Percentiles rank a stretch among this genome's conserved stretches.
Conservation (phyloP, 495 filamentous ascomycete genomes). For the Acidiella bohemica region DNA sequence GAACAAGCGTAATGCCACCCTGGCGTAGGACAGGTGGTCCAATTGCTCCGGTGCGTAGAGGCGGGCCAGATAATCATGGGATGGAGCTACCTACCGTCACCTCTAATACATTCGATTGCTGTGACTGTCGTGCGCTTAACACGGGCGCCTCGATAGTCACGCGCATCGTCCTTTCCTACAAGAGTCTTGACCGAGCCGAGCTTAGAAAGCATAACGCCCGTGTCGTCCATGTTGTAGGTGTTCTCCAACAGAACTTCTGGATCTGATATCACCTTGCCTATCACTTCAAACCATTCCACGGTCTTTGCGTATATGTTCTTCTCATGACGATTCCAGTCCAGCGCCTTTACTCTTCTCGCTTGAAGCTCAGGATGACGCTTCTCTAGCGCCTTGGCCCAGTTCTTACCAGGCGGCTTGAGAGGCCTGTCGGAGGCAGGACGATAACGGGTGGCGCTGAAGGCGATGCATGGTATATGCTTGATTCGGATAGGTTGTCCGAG, state of each 20-base stretch:
- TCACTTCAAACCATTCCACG: no score
- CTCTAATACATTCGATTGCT: constrained; percentile 11
- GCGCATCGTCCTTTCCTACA: constrained; percentile 10
- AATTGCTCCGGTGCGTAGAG: constrained; percentile 8
- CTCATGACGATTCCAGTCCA: no score
- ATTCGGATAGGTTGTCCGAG: no score
- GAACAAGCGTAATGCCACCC: constrained; percentile 14
- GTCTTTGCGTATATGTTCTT: no score
- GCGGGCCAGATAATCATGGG: constrained; percentile 15
- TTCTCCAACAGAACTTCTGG: constrained; percentile 8
- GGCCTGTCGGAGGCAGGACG: no score
- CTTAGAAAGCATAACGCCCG: constrained; percentile 9
- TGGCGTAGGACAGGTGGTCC: constrained; percentile 10
- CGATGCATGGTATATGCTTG: no score
- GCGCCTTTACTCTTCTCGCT: no score
- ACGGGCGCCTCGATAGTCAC: constrained; percentile 11
- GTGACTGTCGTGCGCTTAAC: constrained; percentile 13
- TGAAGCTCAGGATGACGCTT: no score
- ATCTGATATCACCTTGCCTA: no score
- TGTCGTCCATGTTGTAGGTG: constrained; percentile 13
- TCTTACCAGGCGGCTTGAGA: no score
- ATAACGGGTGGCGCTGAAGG: no score
- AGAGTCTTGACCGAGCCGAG: constrained; percentile 14
- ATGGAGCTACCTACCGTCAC: constrained; percentile 8
- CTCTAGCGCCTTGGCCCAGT: no score